Percentiles rank a stretch among this genome's conserved stretches.
These are phyloP conservation scores for Tuctoria greenei DNA, from an alignment of 176 grass and related monocot species.

Conservation along the genomic window DNA sequence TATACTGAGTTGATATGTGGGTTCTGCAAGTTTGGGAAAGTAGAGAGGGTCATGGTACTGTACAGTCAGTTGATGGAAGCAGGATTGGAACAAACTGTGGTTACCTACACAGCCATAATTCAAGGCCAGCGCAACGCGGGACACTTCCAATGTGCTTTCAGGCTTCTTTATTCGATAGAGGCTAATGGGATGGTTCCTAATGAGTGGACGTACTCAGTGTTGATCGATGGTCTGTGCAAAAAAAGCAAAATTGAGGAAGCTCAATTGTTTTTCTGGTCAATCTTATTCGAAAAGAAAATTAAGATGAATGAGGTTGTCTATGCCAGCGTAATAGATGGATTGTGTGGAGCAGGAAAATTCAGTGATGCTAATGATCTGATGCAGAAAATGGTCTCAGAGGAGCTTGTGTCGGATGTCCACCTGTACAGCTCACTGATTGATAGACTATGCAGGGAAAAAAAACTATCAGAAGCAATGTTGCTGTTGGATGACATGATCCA, in stretches of 20 bases:
- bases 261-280: slow-evolving; percentile 57
- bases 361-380: slow-evolving; percentile 47
- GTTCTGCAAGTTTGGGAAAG: slow-evolving; percentile 62
- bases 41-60: slow-evolving; percentile 72
- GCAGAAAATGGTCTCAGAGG: slow-evolving; percentile 54
- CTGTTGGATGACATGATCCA: slow-evolving; percentile 70
- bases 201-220: slow-evolving; percentile 78
- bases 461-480: slow-evolving; percentile 46
- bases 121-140: slow-evolving; percentile 73
- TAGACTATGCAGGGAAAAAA: slow-evolving; percentile 76
- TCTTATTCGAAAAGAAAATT: slow-evolving; percentile 52
- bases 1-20: slow-evolving; percentile 76
- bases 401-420: slow-evolving; percentile 53
- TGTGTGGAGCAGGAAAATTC: slow-evolving; percentile 60
- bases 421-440: slow-evolving; percentile 70
- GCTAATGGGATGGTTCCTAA: slow-evolving; percentile 53
- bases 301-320: slow-evolving; percentile 60
- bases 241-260: slow-evolving; percentile 59
- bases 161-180: slow-evolving; percentile 68
- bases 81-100: slow-evolving; percentile 55
- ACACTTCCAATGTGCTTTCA: slow-evolving; percentile 58
- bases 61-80: slow-evolving; percentile 63
- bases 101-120: slow-evolving; percentile 76
- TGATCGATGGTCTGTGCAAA: slow-evolving; percentile 77
- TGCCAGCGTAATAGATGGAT: slow-evolving; percentile 64